Evolutionary conservation across 179 eudicot genomes (phyloP).

Genomic region (Drosera spatulata): DNA sequence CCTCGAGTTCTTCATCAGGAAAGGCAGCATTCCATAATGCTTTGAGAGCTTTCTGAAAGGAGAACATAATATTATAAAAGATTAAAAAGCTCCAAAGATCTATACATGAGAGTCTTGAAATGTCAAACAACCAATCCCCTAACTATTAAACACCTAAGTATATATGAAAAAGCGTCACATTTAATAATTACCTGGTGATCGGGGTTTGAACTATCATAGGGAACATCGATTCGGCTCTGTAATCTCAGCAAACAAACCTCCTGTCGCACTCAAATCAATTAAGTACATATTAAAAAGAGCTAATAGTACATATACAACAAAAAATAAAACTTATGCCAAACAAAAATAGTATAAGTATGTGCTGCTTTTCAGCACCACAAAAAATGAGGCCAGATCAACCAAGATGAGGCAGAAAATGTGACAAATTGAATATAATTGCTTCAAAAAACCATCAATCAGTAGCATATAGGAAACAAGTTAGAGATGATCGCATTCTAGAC

Average conservation of each 20-base stretch:
- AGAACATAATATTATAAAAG: conserved; percentile 5
- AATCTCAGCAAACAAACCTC: conserved; percentile 78
- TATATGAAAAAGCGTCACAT: neutral
- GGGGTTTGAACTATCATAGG: conserved; percentile 64
- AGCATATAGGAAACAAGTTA: too few relatives aligned
- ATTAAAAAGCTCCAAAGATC: neutral
- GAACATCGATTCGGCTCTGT: conserved; percentile 69
- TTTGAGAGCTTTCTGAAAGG: conserved; percentile 55
- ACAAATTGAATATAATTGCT: too few relatives aligned
- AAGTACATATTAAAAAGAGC: neutral
- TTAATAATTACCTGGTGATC: conserved; percentile 66
- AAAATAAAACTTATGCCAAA: neutral
- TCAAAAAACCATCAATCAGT: too few relatives aligned
- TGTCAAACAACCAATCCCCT: too few relatives aligned
- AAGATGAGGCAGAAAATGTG: too few relatives aligned
- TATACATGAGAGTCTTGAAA: too few relatives aligned
- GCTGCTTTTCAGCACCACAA: too few relatives aligned
- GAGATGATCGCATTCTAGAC: too few relatives aligned
- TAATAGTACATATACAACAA: conserved; percentile 3
- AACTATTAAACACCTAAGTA: too few relatives aligned
- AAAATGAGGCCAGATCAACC: too few relatives aligned
- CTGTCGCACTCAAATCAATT: conserved; percentile 26
- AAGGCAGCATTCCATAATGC: conserved; percentile 85
- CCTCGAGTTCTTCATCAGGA: conserved; percentile 56
- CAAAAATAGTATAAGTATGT: neutral